Base-by-base conservation (phyloP, 352 stramenopile genomes). In the Phytophthora nicotianae region DNA sequence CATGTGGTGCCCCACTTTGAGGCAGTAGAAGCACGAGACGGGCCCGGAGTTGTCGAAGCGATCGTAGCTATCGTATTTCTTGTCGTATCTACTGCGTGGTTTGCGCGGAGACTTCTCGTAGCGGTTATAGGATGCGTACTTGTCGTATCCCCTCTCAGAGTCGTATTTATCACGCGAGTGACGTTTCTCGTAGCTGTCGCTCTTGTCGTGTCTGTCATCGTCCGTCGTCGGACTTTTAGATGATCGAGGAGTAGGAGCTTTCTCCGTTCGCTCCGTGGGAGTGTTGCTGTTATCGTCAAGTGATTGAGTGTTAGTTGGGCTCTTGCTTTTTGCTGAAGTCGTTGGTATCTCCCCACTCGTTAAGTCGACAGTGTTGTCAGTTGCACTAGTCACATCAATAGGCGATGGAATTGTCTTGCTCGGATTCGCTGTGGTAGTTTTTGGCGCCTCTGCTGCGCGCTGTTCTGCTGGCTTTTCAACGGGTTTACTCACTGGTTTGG, bases 11-110 rank as follows among this genome's bases (percentile, higher is more conserved):
- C 71, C 74, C 33, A 73, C 27, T 62, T 77, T 80, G 11, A 80
- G 55, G 24, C 74, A 83, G 24, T 80, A 83, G 43, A 77, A 83
- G 48, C 74, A 83, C 21, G 57, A 67, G 23, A 65, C 43, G 10
- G 33, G 53, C 6, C 74, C 61, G 10, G 37, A 53, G 50, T 38
- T 62, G 35, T 67, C 54, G 33, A 52, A 47, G 19, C 33, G 24
- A n/a, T 66, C 58, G 58, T 66, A 43, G 8, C 20, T 54, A 11
- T 54, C 48, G 21, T 27, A 64, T 19, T 62, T 72, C 40, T 58
- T 61, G 4, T 64, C 58, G 35, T 63, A 71, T 41, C 54, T 50
- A 48, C n/a, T 60, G 33, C 17, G 62, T 24, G 54, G 41, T 10
- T 62, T 64, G 14, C 42, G 52, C 17, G 41, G 21, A 38, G 45